These are phyloP conservation scores for Geranium incanum DNA, from an alignment of 441 rosid genomes.

Conservation along the genomic window DNA sequence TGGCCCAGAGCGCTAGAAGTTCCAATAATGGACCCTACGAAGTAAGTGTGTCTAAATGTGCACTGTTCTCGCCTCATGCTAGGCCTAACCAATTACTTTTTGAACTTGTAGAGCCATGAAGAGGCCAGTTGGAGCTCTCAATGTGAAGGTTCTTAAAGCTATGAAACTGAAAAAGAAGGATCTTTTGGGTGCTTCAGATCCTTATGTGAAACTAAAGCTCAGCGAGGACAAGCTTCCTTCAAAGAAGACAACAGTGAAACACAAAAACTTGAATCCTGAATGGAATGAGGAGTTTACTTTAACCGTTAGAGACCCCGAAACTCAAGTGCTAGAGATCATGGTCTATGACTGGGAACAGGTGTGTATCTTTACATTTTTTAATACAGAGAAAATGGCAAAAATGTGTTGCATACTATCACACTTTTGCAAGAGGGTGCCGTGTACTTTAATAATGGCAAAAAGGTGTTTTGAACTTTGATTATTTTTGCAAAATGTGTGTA, in stretches of 20 bases:
- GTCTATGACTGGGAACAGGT: slow-evolving; percentile 18
- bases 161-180: slow-evolving; percentile 20
- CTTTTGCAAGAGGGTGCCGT: no score
- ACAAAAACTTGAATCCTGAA: slow-evolving; percentile 23
- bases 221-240: slow-evolving; percentile 20
- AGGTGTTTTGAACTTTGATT: no score
- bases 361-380: background rate
- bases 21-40: slow-evolving; percentile 20
- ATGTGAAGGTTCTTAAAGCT: slow-evolving; percentile 21
- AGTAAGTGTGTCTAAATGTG: slow-evolving; percentile 15
- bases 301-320: slow-evolving; percentile 19
- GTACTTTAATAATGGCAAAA: no score
- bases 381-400: no score
- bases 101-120: slow-evolving; percentile 17
- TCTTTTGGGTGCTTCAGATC: slow-evolving; percentile 23
- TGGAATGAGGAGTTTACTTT: slow-evolving; percentile 23
- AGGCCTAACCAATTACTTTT: background rate
- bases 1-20: slow-evolving; percentile 24
- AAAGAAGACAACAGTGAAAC: slow-evolving; percentile 20
- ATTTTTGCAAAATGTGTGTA: no score
- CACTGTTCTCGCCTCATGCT: background rate
- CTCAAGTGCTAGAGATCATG: slow-evolving; percentile 21
- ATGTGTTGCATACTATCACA: no score
- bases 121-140: slow-evolving; percentile 21
- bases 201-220: slow-evolving; percentile 21